Evolutionary conservation across 139 green algal species (phyloP).

Genomic region (Zygnema cylindricum): DNA sequence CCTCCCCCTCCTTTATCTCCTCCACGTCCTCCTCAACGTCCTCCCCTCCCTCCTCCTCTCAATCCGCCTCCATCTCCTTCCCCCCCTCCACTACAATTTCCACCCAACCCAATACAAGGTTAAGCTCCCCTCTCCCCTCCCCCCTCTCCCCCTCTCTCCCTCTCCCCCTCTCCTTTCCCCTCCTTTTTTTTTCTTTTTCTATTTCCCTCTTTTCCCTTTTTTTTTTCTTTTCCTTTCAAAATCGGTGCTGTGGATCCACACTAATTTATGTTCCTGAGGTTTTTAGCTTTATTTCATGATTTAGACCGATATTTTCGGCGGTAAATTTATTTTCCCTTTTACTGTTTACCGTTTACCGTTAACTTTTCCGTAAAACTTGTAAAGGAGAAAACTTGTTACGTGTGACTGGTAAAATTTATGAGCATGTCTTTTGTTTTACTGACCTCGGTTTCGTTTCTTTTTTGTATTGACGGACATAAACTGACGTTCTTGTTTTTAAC

Average conservation of each 20-base stretch:
- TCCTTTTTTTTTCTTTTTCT: not conserved
- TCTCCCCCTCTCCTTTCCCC: not conserved
- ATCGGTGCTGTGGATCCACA: too few relatives aligned
- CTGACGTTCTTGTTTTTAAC: not conserved
- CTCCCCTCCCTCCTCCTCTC: not conserved
- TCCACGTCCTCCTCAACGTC: too few relatives aligned
- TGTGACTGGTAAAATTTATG: too few relatives aligned
- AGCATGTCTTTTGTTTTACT: too few relatives aligned
- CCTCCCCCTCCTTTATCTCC: not conserved
- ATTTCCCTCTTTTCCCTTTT: not conserved
- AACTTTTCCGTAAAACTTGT: too few relatives aligned
- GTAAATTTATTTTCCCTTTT: not conserved
- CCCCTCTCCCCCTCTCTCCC: slow-evolving; percentile 2
- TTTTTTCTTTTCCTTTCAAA: not conserved
- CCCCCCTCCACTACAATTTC: not conserved
- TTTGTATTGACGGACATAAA: too few relatives aligned
- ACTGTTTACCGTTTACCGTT: not conserved
- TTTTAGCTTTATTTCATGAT: too few relatives aligned
- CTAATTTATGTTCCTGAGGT: too few relatives aligned
- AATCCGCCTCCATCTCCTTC: not conserved
- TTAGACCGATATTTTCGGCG: too few relatives aligned
- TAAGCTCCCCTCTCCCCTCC: not conserved
- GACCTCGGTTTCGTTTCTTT: too few relatives aligned
- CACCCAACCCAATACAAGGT: not conserved
- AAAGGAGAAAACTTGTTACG: too few relatives aligned